Percentiles rank a stretch among this genome's conserved stretches.
Evolutionary conservation across 1,284 basidiomycete species (phyloP).

Genomic region (Coniophora puteana): DNA sequence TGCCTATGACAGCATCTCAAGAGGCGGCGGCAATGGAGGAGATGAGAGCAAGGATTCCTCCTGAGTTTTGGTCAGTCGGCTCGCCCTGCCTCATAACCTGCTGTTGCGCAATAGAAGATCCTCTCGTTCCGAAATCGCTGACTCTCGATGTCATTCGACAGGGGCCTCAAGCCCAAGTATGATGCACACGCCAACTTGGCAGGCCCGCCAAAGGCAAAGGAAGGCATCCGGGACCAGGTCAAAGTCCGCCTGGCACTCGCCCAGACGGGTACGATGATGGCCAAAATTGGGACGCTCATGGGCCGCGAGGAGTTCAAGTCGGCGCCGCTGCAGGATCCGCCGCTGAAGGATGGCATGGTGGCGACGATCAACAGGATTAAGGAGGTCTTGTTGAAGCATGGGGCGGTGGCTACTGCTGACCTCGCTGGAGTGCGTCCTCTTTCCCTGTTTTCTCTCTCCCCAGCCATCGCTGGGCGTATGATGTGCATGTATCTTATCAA

Average conservation of each 20-base stretch:
- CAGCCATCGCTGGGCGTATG: too few relatives aligned
- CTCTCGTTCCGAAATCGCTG: too few relatives aligned
- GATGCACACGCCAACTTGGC: neutral
- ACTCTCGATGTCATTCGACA: too few relatives aligned
- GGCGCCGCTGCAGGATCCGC: constrained; percentile 17
- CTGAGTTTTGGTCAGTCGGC: too few relatives aligned
- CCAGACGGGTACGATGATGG: constrained; percentile 1
- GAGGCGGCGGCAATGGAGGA: too few relatives aligned
- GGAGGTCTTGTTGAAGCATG: constrained; percentile 15
- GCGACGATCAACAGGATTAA: constrained; percentile 15
- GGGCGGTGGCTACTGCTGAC: constrained; percentile 10
- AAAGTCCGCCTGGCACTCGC: constrained; percentile 2
- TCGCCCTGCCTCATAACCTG: too few relatives aligned
- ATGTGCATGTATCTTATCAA: neutral
- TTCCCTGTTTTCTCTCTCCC: neutral
- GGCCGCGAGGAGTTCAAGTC: neutral
- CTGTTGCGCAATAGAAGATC: too few relatives aligned
- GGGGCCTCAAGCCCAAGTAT: too few relatives aligned
- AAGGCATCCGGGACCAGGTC: constrained; percentile 3
- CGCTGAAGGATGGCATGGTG: constrained; percentile 20
- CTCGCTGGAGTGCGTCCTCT: constrained; percentile 8
- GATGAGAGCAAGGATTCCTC: too few relatives aligned
- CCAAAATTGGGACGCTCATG: neutral
- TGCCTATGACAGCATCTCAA: too few relatives aligned
- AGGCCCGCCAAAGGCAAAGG: neutral